Base-by-base conservation (phyloP, 352 stramenopile genomes). In the Aphanomyces invadans region DNA sequence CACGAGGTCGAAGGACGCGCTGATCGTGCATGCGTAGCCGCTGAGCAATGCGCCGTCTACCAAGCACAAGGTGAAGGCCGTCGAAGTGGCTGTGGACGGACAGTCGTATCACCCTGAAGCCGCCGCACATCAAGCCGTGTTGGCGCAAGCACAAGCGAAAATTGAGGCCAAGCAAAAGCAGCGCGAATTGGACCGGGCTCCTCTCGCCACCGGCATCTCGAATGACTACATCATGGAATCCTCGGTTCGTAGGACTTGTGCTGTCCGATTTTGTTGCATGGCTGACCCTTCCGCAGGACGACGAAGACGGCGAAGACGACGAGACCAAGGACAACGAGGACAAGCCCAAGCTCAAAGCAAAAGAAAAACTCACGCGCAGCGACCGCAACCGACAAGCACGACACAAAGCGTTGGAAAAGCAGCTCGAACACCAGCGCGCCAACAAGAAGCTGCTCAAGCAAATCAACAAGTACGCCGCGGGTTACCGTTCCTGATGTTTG, bases 71-170 rank as follows among this genome's bases (percentile, higher is more conserved):
- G 63, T 92, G 39, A 62, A 80, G n/a, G 86, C 79, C 62, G 86
- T 94, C 21, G 74, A 88, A 59, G 77, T 94, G 55, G 79, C 86
- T 17, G 78, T 73, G 25, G 76, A 80, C 1, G 86, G 86, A 0
- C 86, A 94, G 73, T 94, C 86, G 73, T 94, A 94, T 73, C 78
- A 94, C 72, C 86, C 86, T 12, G 81, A 90, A 62, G 91, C 91
- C 67, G 76, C 83, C 10, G 76, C 83, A 2, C 86, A 94, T 63
- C 81, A 94, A 69, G 83, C 92, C 53, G 77, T 89, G 9, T 76
- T 94, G 64, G 82, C 86, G 11, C 75, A 86, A 48, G 86, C 86
- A 0, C 75, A 90, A 3, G 81, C 81, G 2, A 61, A 89, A 63
- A 80, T 90, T 52, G 69, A 90, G 10, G 83, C 91, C 68, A 79